Evolutionary conservation across 345 rosid species (phyloP).

Genomic region (Clausena lansium): DNA sequence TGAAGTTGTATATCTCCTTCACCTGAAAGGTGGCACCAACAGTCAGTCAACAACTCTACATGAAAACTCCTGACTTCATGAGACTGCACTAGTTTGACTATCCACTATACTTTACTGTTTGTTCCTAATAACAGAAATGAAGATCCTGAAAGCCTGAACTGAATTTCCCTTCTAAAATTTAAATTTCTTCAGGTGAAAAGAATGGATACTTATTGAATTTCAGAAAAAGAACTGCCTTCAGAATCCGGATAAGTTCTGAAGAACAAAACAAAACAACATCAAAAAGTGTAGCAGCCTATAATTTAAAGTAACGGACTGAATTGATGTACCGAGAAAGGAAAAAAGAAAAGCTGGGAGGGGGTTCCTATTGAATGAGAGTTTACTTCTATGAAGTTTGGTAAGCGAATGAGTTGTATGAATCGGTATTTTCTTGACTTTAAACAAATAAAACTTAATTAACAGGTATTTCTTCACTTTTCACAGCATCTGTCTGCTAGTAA

Average conservation of each 20-base stretch:
- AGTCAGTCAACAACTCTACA: not conserved
- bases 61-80: slow-evolving; percentile 3
- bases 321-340: not conserved
- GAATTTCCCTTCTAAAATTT: not conserved
- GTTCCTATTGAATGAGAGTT: not conserved
- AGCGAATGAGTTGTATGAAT: not conserved
- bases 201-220: not conserved
- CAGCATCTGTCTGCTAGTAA: not conserved
- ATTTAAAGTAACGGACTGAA: not conserved
- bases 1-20: slow-evolving; percentile 73
- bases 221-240: not conserved
- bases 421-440: too few species aligned
- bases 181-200: not conserved
- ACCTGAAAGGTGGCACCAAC: slow-evolving; percentile 40
- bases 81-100: not conserved
- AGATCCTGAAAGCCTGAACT: not conserved
- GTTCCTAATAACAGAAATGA: not conserved
- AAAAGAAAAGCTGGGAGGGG: not conserved
- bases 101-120: not conserved
- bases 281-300: not conserved
- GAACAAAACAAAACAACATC: not conserved
- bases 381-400: not conserved
- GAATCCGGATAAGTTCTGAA: not conserved
- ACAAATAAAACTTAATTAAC: not conserved
- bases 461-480: not conserved